Conservation (phyloP, 2,329 filamentous ascomycete species). For the Zymoseptoria ardabiliae region DNA sequence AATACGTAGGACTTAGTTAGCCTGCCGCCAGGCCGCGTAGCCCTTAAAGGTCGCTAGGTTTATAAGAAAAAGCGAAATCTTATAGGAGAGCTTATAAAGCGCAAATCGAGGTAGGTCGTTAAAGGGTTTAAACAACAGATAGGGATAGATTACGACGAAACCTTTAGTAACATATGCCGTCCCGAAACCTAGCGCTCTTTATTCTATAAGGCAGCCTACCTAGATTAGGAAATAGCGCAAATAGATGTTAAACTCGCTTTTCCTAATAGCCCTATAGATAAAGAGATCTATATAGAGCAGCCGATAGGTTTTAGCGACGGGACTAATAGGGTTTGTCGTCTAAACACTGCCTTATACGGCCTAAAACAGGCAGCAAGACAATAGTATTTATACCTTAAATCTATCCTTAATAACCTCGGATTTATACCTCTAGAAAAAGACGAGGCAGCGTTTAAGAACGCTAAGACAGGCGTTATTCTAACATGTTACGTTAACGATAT, state of each 20-base stretch:
- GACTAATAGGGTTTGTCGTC: slow-evolving; percentile 1
- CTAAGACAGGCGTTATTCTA: slow-evolving; percentile 2
- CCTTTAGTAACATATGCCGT: slow-evolving; percentile 3
- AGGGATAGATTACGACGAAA: slow-evolving; percentile 2
- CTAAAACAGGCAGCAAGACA: slow-evolving; percentile 5
- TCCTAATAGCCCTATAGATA: slow-evolving; percentile 7
- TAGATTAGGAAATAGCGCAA: neutral
- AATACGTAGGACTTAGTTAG: slow-evolving; percentile 1
- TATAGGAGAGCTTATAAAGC: slow-evolving; percentile 1
- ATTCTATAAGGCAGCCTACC: slow-evolving; percentile 1
- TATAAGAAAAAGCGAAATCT: slow-evolving; percentile 1
- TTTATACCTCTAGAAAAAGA: slow-evolving; percentile 5
- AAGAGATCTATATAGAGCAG: slow-evolving; percentile 4
- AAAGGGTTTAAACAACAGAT: slow-evolving; percentile 2
- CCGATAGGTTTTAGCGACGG: slow-evolving; percentile 4
- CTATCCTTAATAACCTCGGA: slow-evolving; percentile 1
- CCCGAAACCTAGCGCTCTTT: neutral
- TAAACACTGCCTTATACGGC: slow-evolving; percentile 6
- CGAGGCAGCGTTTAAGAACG: slow-evolving; percentile 1
- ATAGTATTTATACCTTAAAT: slow-evolving; percentile 4
- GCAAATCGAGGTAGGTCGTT: slow-evolving; percentile 1
- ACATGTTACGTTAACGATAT: slow-evolving; percentile 5
- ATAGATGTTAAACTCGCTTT: neutral
- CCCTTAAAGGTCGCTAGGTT: slow-evolving; percentile 1
- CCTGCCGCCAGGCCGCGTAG: neutral